phyloP scores from a whole-genome alignment of 768 basidiomycete genomes.

The Boletus tomentosulus region DNA sequence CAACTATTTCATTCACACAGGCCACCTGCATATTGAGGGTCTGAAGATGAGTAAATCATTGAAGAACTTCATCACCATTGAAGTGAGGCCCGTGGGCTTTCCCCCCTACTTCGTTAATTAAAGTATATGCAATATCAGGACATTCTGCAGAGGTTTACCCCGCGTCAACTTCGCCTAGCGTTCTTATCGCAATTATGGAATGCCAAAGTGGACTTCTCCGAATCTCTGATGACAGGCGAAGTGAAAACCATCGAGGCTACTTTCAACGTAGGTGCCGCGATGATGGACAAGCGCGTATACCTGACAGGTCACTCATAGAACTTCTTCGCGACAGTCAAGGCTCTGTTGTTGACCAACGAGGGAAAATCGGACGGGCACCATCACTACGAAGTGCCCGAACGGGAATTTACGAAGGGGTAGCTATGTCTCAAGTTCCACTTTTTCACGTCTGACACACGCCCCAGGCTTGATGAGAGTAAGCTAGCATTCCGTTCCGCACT shows the following conservation, averaged over 20 bases:
- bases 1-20: conserved; percentile 98
- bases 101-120: not conserved
- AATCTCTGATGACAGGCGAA: conserved; percentile 84
- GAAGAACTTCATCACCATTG: conserved; percentile 98
- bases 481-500: conserved; percentile 77
- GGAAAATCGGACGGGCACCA: conserved; percentile 56
- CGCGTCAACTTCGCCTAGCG: conserved; percentile 86
- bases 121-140: conserved; percentile 49
- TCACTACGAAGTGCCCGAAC: conserved; percentile 64
- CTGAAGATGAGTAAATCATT: conserved; percentile 99
- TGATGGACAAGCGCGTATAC: not conserved
- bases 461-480: conserved; percentile 73
- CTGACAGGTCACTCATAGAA: conserved; percentile 51
- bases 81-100: conserved; percentile 46
- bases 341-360: conserved; percentile 56
- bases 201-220: conserved; percentile 90
- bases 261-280: conserved; percentile 64
- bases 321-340: conserved; percentile 87
- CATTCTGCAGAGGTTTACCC: conserved; percentile 74
- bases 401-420: conserved; percentile 63
- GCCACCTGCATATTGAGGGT: conserved; percentile 97
- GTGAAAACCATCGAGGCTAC: conserved; percentile 78
- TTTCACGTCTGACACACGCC: conserved; percentile 8
- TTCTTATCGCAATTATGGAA: conserved; percentile 93
- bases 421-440: conserved; percentile 9